phyloP scores from a whole-genome alignment of 352 stramenopile genomes.

The Globisporangium cylindrosporum region DNA sequence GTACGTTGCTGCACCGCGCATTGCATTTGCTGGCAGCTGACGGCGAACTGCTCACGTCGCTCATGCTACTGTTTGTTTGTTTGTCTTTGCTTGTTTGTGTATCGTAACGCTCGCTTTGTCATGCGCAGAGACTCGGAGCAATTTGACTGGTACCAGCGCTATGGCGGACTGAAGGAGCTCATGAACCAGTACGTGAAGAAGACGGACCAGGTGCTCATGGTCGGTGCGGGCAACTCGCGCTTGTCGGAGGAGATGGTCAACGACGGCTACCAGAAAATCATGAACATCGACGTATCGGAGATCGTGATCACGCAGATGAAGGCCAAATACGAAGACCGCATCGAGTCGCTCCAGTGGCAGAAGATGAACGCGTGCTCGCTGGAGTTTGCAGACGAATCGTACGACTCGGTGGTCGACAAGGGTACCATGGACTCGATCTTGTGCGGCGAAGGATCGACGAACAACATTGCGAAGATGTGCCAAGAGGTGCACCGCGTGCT shows the following conservation, averaged over 20 bases:
- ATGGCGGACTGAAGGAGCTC: slow-evolving; percentile 88
- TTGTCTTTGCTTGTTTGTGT: not conserved
- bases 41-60: not conserved
- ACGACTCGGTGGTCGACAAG: slow-evolving; percentile 94
- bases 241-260: slow-evolving; percentile 96
- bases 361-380: slow-evolving; percentile 94
- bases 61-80: not conserved
- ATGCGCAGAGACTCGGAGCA: slow-evolving; percentile 84
- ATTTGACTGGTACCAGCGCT: slow-evolving; percentile 95
- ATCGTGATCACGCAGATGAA: slow-evolving; percentile 94
- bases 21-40: not conserved
- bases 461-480: slow-evolving; percentile 95
- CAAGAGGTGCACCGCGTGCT: slow-evolving; percentile 93
- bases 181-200: slow-evolving; percentile 93
- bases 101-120: too few species aligned
- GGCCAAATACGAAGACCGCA: slow-evolving; percentile 91
- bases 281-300: slow-evolving; percentile 95
- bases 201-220: slow-evolving; percentile 92
- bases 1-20: slow-evolving; percentile 29
- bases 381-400: slow-evolving; percentile 94
- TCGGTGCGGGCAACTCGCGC: slow-evolving; percentile 91
- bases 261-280: slow-evolving; percentile 93
- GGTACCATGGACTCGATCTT: slow-evolving; percentile 95
- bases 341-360: slow-evolving; percentile 90
- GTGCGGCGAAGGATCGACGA: slow-evolving; percentile 93